Conservation (phyloP, 768 basidiomycete species). For the Rhodosporidiobolus odoratus region DNA sequence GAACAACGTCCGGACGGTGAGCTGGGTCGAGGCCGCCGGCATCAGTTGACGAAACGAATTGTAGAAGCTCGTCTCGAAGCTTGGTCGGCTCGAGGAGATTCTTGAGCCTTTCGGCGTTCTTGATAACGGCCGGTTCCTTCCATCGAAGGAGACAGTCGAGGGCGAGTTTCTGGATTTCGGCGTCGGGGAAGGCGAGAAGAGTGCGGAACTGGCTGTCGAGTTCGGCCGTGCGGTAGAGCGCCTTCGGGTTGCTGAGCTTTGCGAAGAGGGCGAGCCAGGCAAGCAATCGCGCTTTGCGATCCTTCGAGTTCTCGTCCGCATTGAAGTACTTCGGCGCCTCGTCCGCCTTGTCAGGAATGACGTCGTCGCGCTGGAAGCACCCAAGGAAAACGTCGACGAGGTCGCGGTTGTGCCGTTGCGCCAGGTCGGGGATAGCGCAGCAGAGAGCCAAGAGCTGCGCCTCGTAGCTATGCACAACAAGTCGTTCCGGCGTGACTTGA, state of each 20-base stretch:
- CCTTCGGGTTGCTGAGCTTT: constrained; percentile 90
- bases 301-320: constrained; percentile 33
- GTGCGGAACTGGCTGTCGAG: constrained; percentile 63
- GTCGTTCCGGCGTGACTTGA: constrained; percentile 52
- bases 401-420: constrained; percentile 81
- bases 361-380: constrained; percentile 42
- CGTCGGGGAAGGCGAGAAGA: constrained; percentile 81
- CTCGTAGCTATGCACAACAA: constrained; percentile 73
- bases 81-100: constrained; percentile 73
- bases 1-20: constrained; percentile 63
- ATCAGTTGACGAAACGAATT: constrained; percentile 58
- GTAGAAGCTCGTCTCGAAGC: constrained; percentile 81
- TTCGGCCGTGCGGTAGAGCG: constrained; percentile 62
- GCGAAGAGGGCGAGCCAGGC: constrained; percentile 79
- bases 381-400: constrained; percentile 77
- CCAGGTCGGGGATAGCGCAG: constrained; percentile 62
- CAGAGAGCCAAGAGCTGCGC: constrained; percentile 68
- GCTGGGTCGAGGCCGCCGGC: constrained; percentile 54
- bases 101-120: constrained; percentile 62
- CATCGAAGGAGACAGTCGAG: constrained; percentile 76
- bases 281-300: constrained; percentile 57
- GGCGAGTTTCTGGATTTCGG: constrained; percentile 65
- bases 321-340: constrained; percentile 33
- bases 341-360: constrained; percentile 32
- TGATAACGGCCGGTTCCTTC: constrained; percentile 56